A percentile compares a stretch with the other conserved stretches of the same genome.
phyloP scores from a whole-genome alignment of 768 basidiomycete genomes.

The Dacryopinax spathularia region DNA sequence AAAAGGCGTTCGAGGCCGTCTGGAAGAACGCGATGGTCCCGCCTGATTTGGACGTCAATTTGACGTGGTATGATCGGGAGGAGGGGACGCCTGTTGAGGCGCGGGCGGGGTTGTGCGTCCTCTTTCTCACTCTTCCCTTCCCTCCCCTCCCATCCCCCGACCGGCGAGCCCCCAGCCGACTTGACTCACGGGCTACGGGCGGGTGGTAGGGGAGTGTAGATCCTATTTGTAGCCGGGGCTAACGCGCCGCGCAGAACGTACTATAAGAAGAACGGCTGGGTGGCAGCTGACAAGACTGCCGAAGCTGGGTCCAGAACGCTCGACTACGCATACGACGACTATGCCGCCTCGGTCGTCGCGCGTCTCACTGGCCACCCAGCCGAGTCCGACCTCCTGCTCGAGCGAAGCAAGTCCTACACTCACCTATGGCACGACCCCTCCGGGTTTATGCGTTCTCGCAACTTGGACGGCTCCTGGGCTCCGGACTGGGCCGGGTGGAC shows the following conservation, averaged over 20 bases:
- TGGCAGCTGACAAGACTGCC: conserved; percentile 63
- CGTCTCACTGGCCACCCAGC: conserved; percentile 35
- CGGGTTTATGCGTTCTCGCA: conserved; percentile 72
- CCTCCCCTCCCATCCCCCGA: conserved; percentile 14
- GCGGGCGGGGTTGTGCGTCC: conserved; percentile 34
- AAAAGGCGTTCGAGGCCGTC: conserved; percentile 58
- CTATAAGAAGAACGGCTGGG: conserved; percentile 58
- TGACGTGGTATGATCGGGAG: background rate
- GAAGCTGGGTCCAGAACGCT: conserved; percentile 67
- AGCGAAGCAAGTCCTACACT: conserved; percentile 46
- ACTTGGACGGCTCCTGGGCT: conserved; percentile 54
- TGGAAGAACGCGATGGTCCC: conserved; percentile 53
- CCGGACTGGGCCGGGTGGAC: conserved; percentile 55
- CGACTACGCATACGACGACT: conserved; percentile 72
- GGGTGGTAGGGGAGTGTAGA: too few species aligned
- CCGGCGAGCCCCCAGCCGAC: conserved; percentile 63
- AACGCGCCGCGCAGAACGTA: conserved; percentile 41
- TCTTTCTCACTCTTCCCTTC: background rate
- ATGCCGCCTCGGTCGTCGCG: conserved; percentile 53
- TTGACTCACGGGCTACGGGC: too few species aligned
- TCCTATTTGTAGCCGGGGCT: too few species aligned
- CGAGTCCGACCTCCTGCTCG: conserved; percentile 37
- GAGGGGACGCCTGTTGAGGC: conserved; percentile 39
- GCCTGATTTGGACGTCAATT: conserved; percentile 16
- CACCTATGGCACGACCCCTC: conserved; percentile 53